Evolutionary conservation across 768 basidiomycete species (phyloP).

Genomic region (Botryobasidium botryosum): DNA sequence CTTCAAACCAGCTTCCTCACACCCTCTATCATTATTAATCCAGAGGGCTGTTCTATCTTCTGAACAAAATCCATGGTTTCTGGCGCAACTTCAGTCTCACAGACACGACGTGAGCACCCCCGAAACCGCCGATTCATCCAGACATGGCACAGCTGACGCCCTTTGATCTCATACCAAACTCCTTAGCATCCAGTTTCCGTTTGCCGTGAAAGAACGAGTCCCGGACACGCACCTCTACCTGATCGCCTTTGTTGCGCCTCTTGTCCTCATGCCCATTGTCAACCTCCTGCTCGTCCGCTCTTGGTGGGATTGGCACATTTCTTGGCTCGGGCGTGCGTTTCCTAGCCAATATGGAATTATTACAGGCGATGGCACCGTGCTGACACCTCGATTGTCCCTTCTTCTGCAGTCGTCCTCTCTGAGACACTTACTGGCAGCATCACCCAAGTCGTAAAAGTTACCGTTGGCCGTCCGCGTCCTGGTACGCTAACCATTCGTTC

Average conservation of each 20-base stretch:
- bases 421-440: constrained; percentile 59
- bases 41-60: constrained; percentile 45
- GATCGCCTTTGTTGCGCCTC: constrained; percentile 43
- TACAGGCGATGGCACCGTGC: constrained; percentile 13
- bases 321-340: constrained; percentile 11
- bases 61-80: constrained; percentile 55
- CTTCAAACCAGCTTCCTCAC: no score
- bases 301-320: constrained; percentile 77
- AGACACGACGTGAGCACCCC: constrained; percentile 48
- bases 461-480: constrained; percentile 77
- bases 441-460: constrained; percentile 69
- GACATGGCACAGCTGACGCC: constrained; percentile 14
- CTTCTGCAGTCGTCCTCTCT: constrained; percentile 44
- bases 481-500: constrained; percentile 25
- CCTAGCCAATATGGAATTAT: neutral
- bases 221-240: constrained; percentile 29
- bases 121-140: neutral
- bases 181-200: constrained; percentile 25
- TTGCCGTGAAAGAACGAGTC: constrained; percentile 58
- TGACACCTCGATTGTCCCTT: constrained; percentile 11
- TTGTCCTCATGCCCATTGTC: constrained; percentile 49
- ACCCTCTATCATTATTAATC: no score
- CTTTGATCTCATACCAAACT: constrained; percentile 18
- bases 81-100: constrained; percentile 59
- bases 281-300: constrained; percentile 59